These are phyloP conservation scores for Mangifera indica DNA, from an alignment of 345 rosid genomes.

Conservation along the genomic window DNA sequence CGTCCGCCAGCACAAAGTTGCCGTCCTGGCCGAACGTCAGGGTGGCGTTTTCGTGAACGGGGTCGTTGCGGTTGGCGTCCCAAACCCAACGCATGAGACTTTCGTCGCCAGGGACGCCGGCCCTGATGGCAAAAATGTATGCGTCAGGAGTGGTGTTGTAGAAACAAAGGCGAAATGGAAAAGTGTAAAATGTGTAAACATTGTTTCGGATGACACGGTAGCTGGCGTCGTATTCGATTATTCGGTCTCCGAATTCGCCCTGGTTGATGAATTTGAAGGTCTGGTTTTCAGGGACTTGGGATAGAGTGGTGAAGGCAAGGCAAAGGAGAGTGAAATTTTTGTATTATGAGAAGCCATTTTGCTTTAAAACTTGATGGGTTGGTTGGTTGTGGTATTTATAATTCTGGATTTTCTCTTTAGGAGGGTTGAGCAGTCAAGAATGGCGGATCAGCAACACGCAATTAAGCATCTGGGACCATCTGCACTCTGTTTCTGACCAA, in stretches of 20 bases:
- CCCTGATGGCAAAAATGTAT: constrained; percentile 24
- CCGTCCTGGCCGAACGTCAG: constrained; percentile 31
- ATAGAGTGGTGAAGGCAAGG: no score
- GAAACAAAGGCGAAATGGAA: constrained; percentile 31
- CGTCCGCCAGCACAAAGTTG: constrained; percentile 34
- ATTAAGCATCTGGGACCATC: not conserved
- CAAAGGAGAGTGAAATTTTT: not conserved
- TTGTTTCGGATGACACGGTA: constrained; percentile 8
- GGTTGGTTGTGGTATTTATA: no score
- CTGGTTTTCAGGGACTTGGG: constrained; percentile 12
- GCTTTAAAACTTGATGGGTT: no score
- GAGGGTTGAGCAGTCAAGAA: not conserved
- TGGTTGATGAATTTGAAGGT: constrained; percentile 24
- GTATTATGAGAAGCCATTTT: no score
- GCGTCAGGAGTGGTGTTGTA: constrained; percentile 32
- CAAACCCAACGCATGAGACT: constrained; percentile 28
- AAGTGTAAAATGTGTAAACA: not conserved
- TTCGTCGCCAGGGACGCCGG: constrained; percentile 17
- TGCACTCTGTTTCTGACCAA: not conserved
- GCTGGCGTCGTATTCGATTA: constrained; percentile 24
- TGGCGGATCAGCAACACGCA: not conserved
- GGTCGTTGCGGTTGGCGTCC: constrained; percentile 38
- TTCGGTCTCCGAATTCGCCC: constrained; percentile 19
- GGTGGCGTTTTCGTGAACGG: constrained; percentile 32
- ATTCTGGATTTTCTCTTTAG: no score